Evolutionary conservation across 148 eudicot genomes (phyloP).

Genomic region (Persicaria tinctoria): DNA sequence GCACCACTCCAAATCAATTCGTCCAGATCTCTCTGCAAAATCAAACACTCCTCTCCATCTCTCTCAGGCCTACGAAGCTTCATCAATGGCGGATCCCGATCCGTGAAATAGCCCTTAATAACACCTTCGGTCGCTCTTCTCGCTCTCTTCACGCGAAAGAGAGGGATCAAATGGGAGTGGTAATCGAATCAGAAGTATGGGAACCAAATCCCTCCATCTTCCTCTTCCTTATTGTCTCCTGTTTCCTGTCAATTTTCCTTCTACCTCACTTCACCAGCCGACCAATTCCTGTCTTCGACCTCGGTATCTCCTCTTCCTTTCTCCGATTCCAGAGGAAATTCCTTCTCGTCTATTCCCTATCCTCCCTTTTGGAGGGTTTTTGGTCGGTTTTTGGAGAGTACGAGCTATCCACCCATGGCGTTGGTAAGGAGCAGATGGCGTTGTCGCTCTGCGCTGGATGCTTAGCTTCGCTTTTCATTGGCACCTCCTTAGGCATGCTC

Average conservation of each 20-base stretch:
- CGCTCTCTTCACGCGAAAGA: neutral
- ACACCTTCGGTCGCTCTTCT: neutral
- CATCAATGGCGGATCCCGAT: neutral
- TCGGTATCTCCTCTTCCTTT: slow-evolving; percentile 38
- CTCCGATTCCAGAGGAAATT: slow-evolving; percentile 54
- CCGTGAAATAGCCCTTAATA: neutral
- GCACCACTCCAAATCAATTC: neutral
- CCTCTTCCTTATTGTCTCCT: slow-evolving; percentile 42
- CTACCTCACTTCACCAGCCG: slow-evolving; percentile 38
- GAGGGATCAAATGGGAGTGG: slow-evolving; percentile 44
- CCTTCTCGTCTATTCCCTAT: slow-evolving; percentile 51
- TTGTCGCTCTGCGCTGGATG: slow-evolving; percentile 45
- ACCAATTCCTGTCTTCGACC: slow-evolving; percentile 30
- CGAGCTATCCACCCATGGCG: slow-evolving; percentile 44
- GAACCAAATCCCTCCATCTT: slow-evolving; percentile 41
- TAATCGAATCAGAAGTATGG: slow-evolving; percentile 68
- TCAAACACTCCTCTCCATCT: too few relatives aligned
- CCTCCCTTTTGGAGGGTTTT: slow-evolving; percentile 81
- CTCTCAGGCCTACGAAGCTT: neutral
- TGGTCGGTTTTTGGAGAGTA: slow-evolving; percentile 70
- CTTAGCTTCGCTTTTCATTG: slow-evolving; percentile 47
- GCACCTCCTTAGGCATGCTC: slow-evolving; percentile 51
- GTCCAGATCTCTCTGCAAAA: neutral
- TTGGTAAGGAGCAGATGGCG: slow-evolving; percentile 51
- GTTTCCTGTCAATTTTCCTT: slow-evolving; percentile 44